Evolutionary conservation across 108 stramenopile genomes (phyloP), one percentile per base, ranked within the genome.

Genomic region (Chaetoceros tenuissimus): DNA sequence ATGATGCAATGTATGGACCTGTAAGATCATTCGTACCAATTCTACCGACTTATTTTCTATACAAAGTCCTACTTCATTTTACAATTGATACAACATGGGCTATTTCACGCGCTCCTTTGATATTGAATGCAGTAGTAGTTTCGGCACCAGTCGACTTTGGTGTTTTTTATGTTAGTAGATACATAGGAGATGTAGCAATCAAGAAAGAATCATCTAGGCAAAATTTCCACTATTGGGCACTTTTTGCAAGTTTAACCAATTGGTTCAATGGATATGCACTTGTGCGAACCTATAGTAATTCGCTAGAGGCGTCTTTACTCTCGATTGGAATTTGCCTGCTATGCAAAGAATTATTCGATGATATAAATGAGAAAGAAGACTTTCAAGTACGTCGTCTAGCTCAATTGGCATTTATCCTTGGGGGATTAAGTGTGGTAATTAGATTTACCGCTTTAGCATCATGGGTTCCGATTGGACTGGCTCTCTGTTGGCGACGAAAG

Each of bases 231-330:
- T 40, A 20, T 3, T 19, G 21, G 31, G 58, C 47, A 22, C 69
- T 17, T 66, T 63, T 46, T 59, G 69, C 31, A 52, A 44, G 31
- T 19, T 74, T 29, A 51, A 64, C 62, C 50, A 83, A 83, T 2
- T 89, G 91, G 91, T 89, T 92, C 57, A 62, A 81, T 66, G 91
- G 77, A 47, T 93, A 85, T 56, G 76, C 86, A 3, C 60, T 93
- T 55, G 58, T 84, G 23, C 66, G 91, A 44, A 93, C 85, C 7
- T 89, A 86, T 62, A 76, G 82, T 63, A 92, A 92, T 64, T 80
- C 80, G 2, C 57, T 85, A 3, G 87, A 89, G 68, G 71, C 87
- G 29, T 30, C 63, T 48, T 58, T 80, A 34, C 44, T 92, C 30
- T 44, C 58, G 3, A 34, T 78, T 0, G 73, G 79, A 3, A 57